A percentile compares a stretch with the other conserved stretches of the same genome.
Conservation (phyloP, 2,329 filamentous ascomycete genomes). For the Neonectria punicea region DNA sequence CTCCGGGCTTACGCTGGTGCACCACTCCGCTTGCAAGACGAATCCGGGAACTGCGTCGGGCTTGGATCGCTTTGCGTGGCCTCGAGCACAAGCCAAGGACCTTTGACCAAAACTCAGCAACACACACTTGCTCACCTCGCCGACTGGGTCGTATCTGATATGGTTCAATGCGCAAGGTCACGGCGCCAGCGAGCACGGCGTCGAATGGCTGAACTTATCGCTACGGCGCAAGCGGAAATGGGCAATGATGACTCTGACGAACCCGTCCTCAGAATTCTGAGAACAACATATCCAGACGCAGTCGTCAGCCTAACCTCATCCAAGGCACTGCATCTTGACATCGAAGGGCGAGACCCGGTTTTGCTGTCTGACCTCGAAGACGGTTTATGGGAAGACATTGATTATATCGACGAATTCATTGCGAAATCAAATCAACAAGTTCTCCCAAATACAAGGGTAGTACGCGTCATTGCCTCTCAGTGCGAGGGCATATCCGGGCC, state of each 20-base stretch:
- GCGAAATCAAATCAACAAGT: conserved; percentile 47
- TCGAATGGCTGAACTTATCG: conserved; percentile 50
- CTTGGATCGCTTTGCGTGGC: conserved; percentile 57
- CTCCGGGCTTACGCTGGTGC: conserved; percentile 55
- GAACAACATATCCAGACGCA: conserved; percentile 48
- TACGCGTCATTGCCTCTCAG: conserved; percentile 51
- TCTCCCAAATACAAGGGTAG: conserved; percentile 39
- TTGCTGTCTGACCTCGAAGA: conserved; percentile 45
- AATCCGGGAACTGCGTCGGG: conserved; percentile 51
- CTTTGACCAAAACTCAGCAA: conserved; percentile 45
- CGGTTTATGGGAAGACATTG: conserved; percentile 57
- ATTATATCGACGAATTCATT: conserved; percentile 53
- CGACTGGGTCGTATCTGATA: conserved; percentile 52
- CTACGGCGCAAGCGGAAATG: conserved; percentile 36
- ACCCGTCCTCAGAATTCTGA: conserved; percentile 44
- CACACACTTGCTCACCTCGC: conserved; percentile 41
- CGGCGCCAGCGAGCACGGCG: conserved; percentile 53
- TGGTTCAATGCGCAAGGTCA: conserved; percentile 50
- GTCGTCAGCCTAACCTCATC: conserved; percentile 43
- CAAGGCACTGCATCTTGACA: conserved; percentile 36
- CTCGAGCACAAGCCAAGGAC: conserved; percentile 47
- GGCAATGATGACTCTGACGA: conserved; percentile 33
- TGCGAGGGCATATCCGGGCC: conserved; percentile 47
- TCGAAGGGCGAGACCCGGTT: conserved; percentile 44
- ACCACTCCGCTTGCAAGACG: conserved; percentile 51